Base-by-base conservation (phyloP, 1,139 yeast genomes). In the Taphrina communis region DNA sequence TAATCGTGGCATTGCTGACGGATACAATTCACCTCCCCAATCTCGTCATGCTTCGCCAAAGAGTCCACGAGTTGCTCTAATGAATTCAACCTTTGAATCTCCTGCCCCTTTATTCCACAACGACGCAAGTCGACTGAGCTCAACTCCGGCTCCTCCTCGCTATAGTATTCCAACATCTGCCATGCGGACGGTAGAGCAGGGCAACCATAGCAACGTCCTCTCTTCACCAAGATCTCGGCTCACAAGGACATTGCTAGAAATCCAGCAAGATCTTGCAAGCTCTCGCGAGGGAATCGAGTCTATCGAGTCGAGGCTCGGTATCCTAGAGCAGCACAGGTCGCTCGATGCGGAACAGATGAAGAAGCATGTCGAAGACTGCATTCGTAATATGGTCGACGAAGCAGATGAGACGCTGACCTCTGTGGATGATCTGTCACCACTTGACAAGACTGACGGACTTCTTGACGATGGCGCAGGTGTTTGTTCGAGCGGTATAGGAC, bases 1-100 rank as follows among this genome's bases (percentile, higher is more conserved):
- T 17, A n/a, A 3, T n/a, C 48, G 53, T 6, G 62, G 12, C 11
- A 41, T 58, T 39, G 53, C 53, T 2, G 53, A 42, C 25, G 62
- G 62, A 38, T 58, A 58, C 17, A 58, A 44, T 8, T 58, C 62
- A 14, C 62, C 62, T 21, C 62, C 62, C 14, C 62, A 58, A 44
- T 58, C 62, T 17, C 51, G 51, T 14, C 62, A 46, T 44, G 46
- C 62, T 11, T 58, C 62, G 21, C 62, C 62, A 12, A 31, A 17
- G 12, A 56, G 21, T 38, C 21, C 58, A 53, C 25, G 53, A 21
- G 11, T 19, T 2, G 36, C 36, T 7, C n/a, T 44, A 17, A 44
- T 17, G 19, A 44, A 2, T 1, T 12, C 19, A 50, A 21, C 12
- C 36, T 50, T 9, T n/a, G 9, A 50, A 7, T 50, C 53, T 4